Conservation (phyloP, 2,329 filamentous ascomycete genomes). For the Arthrobotrys conoides region DNA sequence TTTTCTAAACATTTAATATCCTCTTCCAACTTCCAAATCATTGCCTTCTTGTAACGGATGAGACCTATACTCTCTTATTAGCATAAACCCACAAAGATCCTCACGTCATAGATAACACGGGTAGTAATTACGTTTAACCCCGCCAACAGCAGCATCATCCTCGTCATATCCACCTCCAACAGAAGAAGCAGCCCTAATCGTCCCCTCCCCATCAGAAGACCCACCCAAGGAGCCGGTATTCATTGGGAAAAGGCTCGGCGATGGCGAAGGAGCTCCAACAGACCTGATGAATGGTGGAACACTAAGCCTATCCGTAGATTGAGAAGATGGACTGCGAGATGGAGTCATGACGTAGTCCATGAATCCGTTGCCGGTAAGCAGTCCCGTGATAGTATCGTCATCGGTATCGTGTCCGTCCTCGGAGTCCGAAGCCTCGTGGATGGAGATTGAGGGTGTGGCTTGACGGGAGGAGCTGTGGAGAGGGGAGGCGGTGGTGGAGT, state of each 20-base stretch:
- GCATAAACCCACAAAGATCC: no score
- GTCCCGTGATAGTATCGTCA: neutral
- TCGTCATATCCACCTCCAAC: neutral
- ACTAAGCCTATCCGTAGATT: neutral
- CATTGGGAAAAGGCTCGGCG: neutral
- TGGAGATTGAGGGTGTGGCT: neutral
- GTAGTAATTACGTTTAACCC: neutral
- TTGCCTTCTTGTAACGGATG: constrained; percentile 20
- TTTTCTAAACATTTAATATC: constrained; percentile 17
- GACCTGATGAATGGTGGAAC: constrained; percentile 19
- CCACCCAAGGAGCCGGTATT: neutral
- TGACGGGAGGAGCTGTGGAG: neutral
- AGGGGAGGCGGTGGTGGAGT: neutral
- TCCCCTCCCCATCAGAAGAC: neutral
- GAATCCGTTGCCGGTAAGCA: neutral
- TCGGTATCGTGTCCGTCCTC: neutral
- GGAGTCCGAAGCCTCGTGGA: neutral
- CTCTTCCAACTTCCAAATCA: neutral
- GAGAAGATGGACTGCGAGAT: neutral
- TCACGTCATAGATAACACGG: no score
- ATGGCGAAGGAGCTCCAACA: constrained; percentile 29
- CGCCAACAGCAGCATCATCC: neutral
- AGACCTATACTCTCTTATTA: constrained; percentile 4
- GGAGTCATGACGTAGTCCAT: neutral
- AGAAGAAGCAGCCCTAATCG: neutral